Evolutionary conservation across 306 rosid species (phyloP).

Genomic region (Gillenia trifoliata): DNA sequence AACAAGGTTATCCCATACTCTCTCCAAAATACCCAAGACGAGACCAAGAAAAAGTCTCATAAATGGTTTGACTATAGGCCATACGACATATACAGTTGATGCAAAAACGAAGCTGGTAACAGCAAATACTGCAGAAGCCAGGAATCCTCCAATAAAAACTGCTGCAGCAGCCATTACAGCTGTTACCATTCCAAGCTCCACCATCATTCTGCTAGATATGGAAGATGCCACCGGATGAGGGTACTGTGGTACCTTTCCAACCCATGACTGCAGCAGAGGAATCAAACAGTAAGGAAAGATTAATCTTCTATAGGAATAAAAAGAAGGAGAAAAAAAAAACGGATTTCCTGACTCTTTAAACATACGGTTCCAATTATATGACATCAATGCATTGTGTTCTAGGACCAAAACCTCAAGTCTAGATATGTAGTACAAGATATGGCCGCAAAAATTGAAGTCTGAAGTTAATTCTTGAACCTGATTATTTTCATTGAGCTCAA

Average conservation of each 20-base stretch:
- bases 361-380: background rate
- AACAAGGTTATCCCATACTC: constrained; percentile 56
- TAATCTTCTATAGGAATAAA: constrained; percentile 8
- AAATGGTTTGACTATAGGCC: constrained; percentile 81
- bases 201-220: constrained; percentile 88
- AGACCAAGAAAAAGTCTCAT: constrained; percentile 52
- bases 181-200: constrained; percentile 73
- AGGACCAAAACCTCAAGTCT: background rate
- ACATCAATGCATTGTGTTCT: background rate
- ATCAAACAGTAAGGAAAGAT: constrained; percentile 18
- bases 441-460: background rate
- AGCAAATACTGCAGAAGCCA: constrained; percentile 83
- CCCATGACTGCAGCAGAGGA: constrained; percentile 64
- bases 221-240: constrained; percentile 93
- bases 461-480: background rate
- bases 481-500: background rate
- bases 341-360: background rate
- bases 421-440: background rate
- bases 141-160: constrained; percentile 65
- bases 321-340: background rate
- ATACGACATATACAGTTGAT: constrained; percentile 50
- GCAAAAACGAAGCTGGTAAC: constrained; percentile 68
- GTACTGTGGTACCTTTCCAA: constrained; percentile 62
- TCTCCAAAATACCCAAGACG: constrained; percentile 59
- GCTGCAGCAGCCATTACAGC: constrained; percentile 60